Base-by-base conservation (phyloP, 139 green algal species). In the Astrephomene gubernaculifera region DNA sequence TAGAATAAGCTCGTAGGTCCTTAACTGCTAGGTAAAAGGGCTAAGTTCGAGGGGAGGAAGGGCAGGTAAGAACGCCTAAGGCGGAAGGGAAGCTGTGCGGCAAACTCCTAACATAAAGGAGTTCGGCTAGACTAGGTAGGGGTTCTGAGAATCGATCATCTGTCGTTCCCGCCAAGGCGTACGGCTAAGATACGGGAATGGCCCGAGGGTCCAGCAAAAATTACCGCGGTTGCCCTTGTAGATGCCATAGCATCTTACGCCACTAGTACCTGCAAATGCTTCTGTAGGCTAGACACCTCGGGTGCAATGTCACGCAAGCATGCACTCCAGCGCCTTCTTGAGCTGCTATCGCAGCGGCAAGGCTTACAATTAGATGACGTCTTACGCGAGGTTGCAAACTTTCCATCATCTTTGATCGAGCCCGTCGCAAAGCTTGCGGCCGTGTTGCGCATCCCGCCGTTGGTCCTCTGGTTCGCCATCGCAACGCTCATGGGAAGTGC, bases 381-480 rank as follows among this genome's bases (percentile, higher is more conserved):
- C 12, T 17, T 57, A 17, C 49, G 17, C 49, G 12, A 25, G 49
- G 12, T 12, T 57, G 49, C 49, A 12, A 17, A 57, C 17, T 25
- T 57, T 25, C 17, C 49, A 57, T 12, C 12, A 17, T 57, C 17
- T 57, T 57, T 57, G 49, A 17, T 25, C 49, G 21, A 27, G 49
- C 71, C 71, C 0, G 33, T 80, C 21, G 29, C 49, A 7, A 44
- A 25, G 71, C 71, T 80, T 31, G 45, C 71, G 31, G 31, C 31
- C 19, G 49, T 80, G 33, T 31, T 80, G 19, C 71, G 49, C 33
- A 44, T 80, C 17, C 49, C 71, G n/a, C 45, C 71, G 21, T n/a
- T 19, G 22, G n/a, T 49, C 31, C 31, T 67, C 14, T 80, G 71
- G 71, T 45, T 31, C 5, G 45, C 31, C 10, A 31, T 80, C 49